Evolutionary conservation across 495 filamentous ascomycete species (phyloP).

Genomic region (Penicillium herquei): DNA sequence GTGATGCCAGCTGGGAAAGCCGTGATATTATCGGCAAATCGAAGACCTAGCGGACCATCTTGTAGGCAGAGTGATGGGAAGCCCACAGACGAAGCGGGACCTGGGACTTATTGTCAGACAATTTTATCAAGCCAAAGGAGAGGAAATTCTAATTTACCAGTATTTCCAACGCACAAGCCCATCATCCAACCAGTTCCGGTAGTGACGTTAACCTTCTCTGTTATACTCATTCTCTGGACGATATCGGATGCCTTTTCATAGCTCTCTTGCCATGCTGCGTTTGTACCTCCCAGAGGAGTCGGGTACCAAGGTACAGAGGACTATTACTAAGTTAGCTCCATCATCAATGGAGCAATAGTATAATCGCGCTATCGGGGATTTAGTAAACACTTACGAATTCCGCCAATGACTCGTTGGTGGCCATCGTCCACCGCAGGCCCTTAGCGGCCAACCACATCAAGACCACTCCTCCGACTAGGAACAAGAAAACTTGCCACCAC

Average conservation of each 20-base stretch:
- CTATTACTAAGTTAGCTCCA: slow-evolving; percentile 4
- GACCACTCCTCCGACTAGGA: slow-evolving; percentile 13
- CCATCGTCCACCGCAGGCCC: slow-evolving; percentile 12
- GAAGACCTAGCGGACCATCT: slow-evolving; percentile 81
- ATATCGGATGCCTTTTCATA: slow-evolving; percentile 79
- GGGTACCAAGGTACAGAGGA: slow-evolving; percentile 80
- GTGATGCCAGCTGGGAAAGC: slow-evolving; percentile 85
- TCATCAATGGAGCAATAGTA: too few species aligned
- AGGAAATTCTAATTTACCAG: slow-evolving; percentile 36
- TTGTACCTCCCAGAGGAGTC: slow-evolving; percentile 75
- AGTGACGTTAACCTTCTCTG: slow-evolving; percentile 93
- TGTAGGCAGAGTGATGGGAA: slow-evolving; percentile 89
- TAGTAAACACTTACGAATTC: slow-evolving; percentile 19
- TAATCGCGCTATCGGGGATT: background rate
- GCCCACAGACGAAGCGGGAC: slow-evolving; percentile 61
- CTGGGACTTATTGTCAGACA: slow-evolving; percentile 25
- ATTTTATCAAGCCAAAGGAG: background rate
- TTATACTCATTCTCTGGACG: slow-evolving; percentile 78
- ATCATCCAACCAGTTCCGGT: slow-evolving; percentile 91
- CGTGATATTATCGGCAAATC: slow-evolving; percentile 73
- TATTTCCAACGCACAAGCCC: slow-evolving; percentile 90
- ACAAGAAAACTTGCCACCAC: slow-evolving; percentile 21
- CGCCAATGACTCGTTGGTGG: background rate
- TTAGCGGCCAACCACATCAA: slow-evolving; percentile 21
- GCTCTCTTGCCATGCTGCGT: slow-evolving; percentile 67